These are phyloP conservation scores for Lentinula raphanica DNA, from an alignment of 768 basidiomycete species.

Conservation along the genomic window DNA sequence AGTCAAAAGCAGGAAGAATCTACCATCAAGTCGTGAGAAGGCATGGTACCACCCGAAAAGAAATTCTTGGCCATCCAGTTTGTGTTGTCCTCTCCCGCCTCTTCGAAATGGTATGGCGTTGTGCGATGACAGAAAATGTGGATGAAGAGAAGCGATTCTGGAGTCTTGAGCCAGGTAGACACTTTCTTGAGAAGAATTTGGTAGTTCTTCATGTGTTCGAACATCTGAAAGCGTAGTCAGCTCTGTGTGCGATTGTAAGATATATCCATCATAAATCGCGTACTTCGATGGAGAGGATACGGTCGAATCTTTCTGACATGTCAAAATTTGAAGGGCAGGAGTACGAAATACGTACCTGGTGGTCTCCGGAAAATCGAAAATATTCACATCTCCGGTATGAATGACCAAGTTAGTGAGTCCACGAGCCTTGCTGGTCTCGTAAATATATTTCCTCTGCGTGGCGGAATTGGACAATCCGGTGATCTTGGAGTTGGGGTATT, in stretches of 20 bases:
- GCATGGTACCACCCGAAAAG: conserved; percentile 74
- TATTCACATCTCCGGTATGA: conserved; percentile 66
- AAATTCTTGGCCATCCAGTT: conserved; percentile 70
- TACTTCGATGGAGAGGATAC: conserved; percentile 67
- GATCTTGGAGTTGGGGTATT: conserved; percentile 61
- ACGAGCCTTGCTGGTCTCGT: conserved; percentile 39
- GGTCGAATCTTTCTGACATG: conserved; percentile 48
- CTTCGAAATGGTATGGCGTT: conserved; percentile 65
- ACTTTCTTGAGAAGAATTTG: conserved; percentile 54
- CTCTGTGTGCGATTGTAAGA: neutral
- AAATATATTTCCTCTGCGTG: conserved; percentile 65
- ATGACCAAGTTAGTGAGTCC: conserved; percentile 56
- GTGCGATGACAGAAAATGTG: conserved; percentile 67
- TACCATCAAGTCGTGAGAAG: conserved; percentile 58
- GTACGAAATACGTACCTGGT: conserved; percentile 30
- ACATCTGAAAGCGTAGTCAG: conserved; percentile 39
- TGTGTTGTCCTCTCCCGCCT: conserved; percentile 28
- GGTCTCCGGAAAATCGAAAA: conserved; percentile 47
- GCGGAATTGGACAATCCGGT: conserved; percentile 62
- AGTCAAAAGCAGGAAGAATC: neutral
- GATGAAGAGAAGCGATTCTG: conserved; percentile 54
- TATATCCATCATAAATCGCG: neutral
- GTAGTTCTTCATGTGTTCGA: conserved; percentile 78
- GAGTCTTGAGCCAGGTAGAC: conserved; percentile 49
- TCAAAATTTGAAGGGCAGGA: neutral